Percentiles rank a stretch among this genome's conserved stretches.
Conservation (phyloP, 306 rosid genomes). For the Cicer arietinum region DNA sequence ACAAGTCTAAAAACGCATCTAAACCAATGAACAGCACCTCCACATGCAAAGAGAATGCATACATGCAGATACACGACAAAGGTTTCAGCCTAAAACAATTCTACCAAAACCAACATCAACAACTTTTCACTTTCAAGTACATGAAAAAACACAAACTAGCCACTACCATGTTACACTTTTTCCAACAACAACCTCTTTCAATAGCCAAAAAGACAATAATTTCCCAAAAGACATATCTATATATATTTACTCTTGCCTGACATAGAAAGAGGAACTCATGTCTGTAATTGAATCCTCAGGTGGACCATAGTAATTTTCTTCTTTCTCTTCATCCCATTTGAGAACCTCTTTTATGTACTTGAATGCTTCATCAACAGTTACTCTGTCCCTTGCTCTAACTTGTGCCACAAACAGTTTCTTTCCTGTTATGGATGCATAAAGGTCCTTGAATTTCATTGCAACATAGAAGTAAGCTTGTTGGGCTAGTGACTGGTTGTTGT, state of each 20-base stretch:
- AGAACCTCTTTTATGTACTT: conserved; percentile 92
- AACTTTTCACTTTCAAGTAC: conserved; percentile 44
- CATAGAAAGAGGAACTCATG: conserved; percentile 84
- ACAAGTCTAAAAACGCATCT: conserved; percentile 7
- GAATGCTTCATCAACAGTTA: conserved; percentile 82
- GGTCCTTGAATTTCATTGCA: conserved; percentile 98
- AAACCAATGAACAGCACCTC: conserved; percentile 35
- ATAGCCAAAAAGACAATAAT: conserved; percentile 22
- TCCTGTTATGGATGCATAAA: conserved; percentile 69
- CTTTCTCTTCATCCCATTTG: conserved; percentile 97
- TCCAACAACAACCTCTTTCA: conserved; percentile 27
- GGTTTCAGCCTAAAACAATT: conserved; percentile 30
- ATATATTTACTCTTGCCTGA: conserved; percentile 63
- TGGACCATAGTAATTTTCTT: conserved; percentile 74
- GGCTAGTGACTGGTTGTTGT: conserved; percentile 75
- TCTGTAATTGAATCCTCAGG: conserved; percentile 98
- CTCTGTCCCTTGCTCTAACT: conserved; percentile 83
- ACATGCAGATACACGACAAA: conserved; percentile 40
- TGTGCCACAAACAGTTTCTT: conserved; percentile 90
- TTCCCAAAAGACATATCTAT: neutral
- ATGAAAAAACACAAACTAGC: conserved; percentile 38
- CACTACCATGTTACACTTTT: conserved; percentile 41
- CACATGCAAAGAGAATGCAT: conserved; percentile 39
- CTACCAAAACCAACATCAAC: conserved; percentile 48
- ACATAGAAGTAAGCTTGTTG: conserved; percentile 93